Evolutionary conservation across 2,329 filamentous ascomycete genomes (phyloP).

Genomic region (Stemphylium vesicarium): DNA sequence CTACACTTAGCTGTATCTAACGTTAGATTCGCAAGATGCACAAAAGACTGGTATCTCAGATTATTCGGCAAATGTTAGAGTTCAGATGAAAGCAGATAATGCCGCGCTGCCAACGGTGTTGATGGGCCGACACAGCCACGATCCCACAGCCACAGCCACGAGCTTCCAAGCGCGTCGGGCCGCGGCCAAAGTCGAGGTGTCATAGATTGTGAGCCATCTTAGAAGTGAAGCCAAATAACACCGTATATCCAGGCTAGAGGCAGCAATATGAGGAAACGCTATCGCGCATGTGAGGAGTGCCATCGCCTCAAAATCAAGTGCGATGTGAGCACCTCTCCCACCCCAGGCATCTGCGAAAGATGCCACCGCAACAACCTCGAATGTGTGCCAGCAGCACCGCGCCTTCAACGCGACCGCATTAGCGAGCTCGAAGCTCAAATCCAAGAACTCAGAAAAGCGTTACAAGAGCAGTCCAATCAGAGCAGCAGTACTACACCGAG

Average conservation of each 20-base stretch:
- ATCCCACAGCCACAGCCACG: background rate
- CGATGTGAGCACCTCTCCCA: constrained; percentile 26
- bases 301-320: constrained; percentile 42
- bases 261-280: constrained; percentile 28
- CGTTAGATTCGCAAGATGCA: too few relatives aligned
- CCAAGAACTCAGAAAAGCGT: constrained; percentile 24
- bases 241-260: background rate
- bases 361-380: constrained; percentile 32
- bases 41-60: too few relatives aligned
- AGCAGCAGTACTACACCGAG: constrained; percentile 25
- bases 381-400: constrained; percentile 33
- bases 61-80: too few relatives aligned
- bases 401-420: constrained; percentile 37
- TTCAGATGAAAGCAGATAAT: too few relatives aligned
- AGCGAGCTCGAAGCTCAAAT: constrained; percentile 35
- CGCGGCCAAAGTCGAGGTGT: constrained; percentile 4
- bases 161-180: constrained; percentile 1
- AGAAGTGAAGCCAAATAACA: background rate
- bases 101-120: background rate
- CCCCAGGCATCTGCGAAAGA: constrained; percentile 26
- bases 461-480: constrained; percentile 16
- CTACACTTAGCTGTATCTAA: too few relatives aligned
- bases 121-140: background rate
- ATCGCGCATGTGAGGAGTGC: constrained; percentile 38
- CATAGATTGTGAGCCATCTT: constrained; percentile 1